Evolutionary conservation across 306 rosid species (phyloP).

Genomic region (Acacia confusa): DNA sequence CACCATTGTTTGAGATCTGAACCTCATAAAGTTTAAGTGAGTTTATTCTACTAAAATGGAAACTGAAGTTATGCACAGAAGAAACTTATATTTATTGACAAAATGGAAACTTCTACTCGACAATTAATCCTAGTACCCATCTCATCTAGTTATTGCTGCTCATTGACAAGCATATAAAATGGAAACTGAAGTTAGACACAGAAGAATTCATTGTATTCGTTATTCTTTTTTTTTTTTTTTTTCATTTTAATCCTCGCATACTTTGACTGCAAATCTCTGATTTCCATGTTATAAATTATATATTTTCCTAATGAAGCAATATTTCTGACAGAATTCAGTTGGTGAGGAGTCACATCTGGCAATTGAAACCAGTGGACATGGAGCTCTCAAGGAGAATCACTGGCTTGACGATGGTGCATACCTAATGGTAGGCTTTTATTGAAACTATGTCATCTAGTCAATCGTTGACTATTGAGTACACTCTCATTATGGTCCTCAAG

Average conservation of each 20-base stretch:
- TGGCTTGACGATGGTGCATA: conserved; percentile 99
- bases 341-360: conserved; percentile 96
- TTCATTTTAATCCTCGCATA: not conserved
- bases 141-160: not conserved
- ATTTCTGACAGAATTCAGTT: conserved; percentile 65
- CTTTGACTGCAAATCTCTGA: conserved; percentile 12
- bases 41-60: not conserved
- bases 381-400: conserved; percentile 97
- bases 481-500: not conserved
- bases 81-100: too few species aligned
- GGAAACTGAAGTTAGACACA: conserved; percentile 8
- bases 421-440: conserved; percentile 70
- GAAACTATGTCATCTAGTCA: conserved; percentile 16
- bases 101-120: not conserved
- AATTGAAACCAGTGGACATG: conserved; percentile 98
- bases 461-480: conserved; percentile 6
- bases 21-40: conserved; percentile 8
- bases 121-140: not conserved
- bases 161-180: conserved; percentile 8
- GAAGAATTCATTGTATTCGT: not conserved
- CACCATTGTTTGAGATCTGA: conserved; percentile 19
- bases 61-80: too few species aligned
- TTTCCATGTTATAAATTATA: conserved; percentile 11
- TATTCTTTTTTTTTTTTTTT: not conserved
- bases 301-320: conserved; percentile 32